phyloP scores from a whole-genome alignment of 306 rosid species.

The Gillenia trifoliata region DNA sequence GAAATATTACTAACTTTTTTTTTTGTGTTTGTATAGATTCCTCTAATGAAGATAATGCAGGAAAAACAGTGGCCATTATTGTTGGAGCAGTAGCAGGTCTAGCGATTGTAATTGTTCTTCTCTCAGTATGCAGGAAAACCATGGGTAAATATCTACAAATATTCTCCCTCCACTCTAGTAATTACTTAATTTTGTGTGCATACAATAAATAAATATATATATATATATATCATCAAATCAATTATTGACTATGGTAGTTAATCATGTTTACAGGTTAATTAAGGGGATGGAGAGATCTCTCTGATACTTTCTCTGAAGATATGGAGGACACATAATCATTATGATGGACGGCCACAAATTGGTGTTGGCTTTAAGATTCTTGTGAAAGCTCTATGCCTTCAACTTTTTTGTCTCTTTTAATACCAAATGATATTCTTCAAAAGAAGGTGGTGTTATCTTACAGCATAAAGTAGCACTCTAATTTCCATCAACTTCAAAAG shows the following conservation, averaged over 20 bases:
- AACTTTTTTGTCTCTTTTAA: slow-evolving; percentile 32
- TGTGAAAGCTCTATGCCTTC: slow-evolving; percentile 22
- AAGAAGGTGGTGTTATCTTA: slow-evolving; percentile 31
- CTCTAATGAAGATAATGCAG: slow-evolving; percentile 52
- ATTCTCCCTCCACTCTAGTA: not conserved
- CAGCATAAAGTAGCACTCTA: slow-evolving; percentile 30
- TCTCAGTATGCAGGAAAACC: slow-evolving; percentile 74
- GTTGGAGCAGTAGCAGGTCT: slow-evolving; percentile 65
- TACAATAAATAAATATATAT: not conserved
- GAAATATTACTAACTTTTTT: slow-evolving; percentile 2
- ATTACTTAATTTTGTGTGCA: not conserved
- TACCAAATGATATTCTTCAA: slow-evolving; percentile 19
- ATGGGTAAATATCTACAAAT: slow-evolving; percentile 33
- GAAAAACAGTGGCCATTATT: slow-evolving; percentile 80
- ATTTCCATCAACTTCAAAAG: slow-evolving; percentile 41
- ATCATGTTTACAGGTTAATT: slow-evolving; percentile 38
- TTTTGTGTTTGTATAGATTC: slow-evolving; percentile 49
- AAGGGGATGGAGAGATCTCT: not conserved
- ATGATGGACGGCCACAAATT: slow-evolving; percentile 20
- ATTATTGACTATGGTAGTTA: not conserved
- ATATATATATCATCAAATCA: not conserved
- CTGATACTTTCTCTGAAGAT: not conserved
- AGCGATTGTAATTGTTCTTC: slow-evolving; percentile 76
- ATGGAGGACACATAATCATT: slow-evolving; percentile 19
- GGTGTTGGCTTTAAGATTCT: slow-evolving; percentile 27